phyloP scores from a whole-genome alignment of 495 filamentous ascomycete genomes.

The Haplographium delicatum region DNA sequence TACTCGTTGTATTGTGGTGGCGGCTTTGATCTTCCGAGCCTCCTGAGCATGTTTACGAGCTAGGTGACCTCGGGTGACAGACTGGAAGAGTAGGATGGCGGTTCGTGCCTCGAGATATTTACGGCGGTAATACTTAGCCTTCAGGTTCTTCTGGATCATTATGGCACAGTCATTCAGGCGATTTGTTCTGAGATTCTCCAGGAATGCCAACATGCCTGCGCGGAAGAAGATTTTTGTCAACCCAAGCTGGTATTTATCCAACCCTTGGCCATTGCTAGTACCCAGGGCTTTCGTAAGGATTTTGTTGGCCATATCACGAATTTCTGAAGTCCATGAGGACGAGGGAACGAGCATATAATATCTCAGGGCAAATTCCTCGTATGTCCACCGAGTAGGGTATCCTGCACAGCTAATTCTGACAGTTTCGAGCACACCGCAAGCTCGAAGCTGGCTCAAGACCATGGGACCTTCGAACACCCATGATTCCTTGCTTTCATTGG shows the following conservation, averaged over 20 bases:
- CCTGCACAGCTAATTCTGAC: constrained; percentile 97
- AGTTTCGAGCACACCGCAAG: constrained; percentile 98
- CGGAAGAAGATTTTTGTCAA: constrained; percentile 99
- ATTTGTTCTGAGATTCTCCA: constrained; percentile 88
- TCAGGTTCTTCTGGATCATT: constrained; percentile 98
- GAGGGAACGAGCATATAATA: constrained; percentile 99
- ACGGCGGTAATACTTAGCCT: constrained; percentile 89
- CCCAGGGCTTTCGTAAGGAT: constrained; percentile 91
- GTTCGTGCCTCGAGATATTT: constrained; percentile 83
- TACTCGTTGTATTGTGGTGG: constrained; percentile 88
- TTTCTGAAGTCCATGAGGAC: constrained; percentile 84
- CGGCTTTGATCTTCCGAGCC: constrained; percentile 75
- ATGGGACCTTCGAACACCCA: constrained; percentile 99
- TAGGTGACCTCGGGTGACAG: constrained; percentile 64
- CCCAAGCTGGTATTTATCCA: constrained; percentile 94
- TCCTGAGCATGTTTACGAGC: constrained; percentile 75
- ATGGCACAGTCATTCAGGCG: constrained; percentile 91
- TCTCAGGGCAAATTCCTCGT: constrained; percentile 94
- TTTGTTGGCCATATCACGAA: constrained; percentile 84
- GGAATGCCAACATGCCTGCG: constrained; percentile 95
- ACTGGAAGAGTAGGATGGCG: constrained; percentile 75
- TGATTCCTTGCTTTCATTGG: constrained; percentile 92
- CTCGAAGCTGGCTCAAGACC: constrained; percentile 94
- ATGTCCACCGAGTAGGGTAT: constrained; percentile 98
- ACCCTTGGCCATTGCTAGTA: constrained; percentile 63